Evolutionary conservation across 768 basidiomycete species (phyloP).

Genomic region (Kwoniella heveanensis): DNA sequence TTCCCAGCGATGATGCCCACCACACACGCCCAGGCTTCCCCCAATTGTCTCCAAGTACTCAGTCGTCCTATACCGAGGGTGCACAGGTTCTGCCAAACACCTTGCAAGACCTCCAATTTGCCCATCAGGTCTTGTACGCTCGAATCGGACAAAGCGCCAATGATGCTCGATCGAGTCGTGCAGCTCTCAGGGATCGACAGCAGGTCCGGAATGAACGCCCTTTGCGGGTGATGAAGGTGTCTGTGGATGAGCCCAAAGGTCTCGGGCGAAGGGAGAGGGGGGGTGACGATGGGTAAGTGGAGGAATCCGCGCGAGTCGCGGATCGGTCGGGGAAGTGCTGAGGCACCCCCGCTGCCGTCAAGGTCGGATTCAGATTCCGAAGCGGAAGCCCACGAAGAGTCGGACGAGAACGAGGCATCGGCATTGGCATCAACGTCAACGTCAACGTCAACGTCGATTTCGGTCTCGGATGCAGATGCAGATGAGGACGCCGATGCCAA

Average conservation of each 20-base stretch:
- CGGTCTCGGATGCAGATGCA: background rate
- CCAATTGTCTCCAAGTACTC: conserved; percentile 19
- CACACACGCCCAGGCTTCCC: conserved; percentile 22
- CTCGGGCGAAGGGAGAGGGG: conserved; percentile 24
- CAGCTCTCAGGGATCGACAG: conserved; percentile 11
- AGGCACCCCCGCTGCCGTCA: background rate
- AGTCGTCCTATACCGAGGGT: conserved; percentile 13
- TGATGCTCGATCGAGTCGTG: conserved; percentile 1
- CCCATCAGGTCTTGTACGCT: conserved; percentile 21
- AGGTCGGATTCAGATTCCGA: conserved; percentile 9
- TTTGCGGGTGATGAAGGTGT: conserved; percentile 17
- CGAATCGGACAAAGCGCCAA: background rate
- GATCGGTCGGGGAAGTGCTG: conserved; percentile 6
- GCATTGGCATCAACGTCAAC: background rate
- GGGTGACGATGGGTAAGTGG: conserved; percentile 14
- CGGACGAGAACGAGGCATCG: background rate
- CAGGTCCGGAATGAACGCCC: conserved; percentile 13
- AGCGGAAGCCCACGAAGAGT: conserved; percentile 12
- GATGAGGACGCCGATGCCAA: background rate
- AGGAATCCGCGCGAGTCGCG: conserved; percentile 12
- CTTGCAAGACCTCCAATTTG: conserved; percentile 20
- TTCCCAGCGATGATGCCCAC: conserved; percentile 17
- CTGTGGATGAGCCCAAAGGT: conserved; percentile 23
- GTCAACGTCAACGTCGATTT: background rate
- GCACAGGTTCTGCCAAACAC: conserved; percentile 28